Evolutionary conservation across 345 rosid genomes (phyloP).

Genomic region (Lumnitzera racemosa): DNA sequence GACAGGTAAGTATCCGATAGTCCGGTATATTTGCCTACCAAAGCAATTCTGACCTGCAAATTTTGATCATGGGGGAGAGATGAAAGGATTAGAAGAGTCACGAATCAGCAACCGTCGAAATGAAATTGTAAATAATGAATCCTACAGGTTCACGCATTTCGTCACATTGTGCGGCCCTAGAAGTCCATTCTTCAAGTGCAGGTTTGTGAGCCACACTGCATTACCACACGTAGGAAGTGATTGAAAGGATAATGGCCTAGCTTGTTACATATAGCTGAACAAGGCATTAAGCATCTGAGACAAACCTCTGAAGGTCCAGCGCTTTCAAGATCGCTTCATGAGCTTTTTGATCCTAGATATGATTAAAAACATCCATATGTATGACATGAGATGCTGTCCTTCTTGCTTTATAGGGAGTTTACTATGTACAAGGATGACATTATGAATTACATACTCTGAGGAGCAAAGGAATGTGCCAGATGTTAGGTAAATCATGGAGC

Average conservation of each 20-base stretch:
- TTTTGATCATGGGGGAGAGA: not conserved
- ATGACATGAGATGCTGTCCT: not conserved
- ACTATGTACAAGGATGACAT: not conserved
- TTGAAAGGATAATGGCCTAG: not conserved
- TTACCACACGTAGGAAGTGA: not conserved
- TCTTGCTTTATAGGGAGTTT: not conserved
- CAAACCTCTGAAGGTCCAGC: slow-evolving; percentile 68
- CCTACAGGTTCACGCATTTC: slow-evolving; percentile 62
- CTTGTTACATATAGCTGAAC: not conserved
- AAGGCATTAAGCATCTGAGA: slow-evolving; percentile 1
- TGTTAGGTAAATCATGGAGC: slow-evolving; percentile 85
- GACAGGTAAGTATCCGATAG: slow-evolving; percentile 94
- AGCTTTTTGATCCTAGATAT: slow-evolving; percentile 83
- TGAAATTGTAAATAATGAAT: slow-evolving; percentile 7
- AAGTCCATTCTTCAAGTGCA: slow-evolving; percentile 60
- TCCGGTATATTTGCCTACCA: slow-evolving; percentile 94
- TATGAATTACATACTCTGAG: slow-evolving; percentile 46
- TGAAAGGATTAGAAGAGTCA: slow-evolving; percentile 14
- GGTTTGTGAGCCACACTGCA: slow-evolving; percentile 66
- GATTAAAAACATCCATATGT: slow-evolving; percentile 3
- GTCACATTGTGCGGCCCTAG: slow-evolving; percentile 61
- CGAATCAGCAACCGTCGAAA: not conserved
- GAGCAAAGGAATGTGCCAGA: slow-evolving; percentile 94
- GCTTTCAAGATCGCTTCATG: slow-evolving; percentile 78
- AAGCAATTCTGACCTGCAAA: slow-evolving; percentile 78